Evolutionary conservation across 768 basidiomycete species (phyloP), one percentile per base, ranked within the genome.

Genomic region (Xerocomus brunneocitrinus): DNA sequence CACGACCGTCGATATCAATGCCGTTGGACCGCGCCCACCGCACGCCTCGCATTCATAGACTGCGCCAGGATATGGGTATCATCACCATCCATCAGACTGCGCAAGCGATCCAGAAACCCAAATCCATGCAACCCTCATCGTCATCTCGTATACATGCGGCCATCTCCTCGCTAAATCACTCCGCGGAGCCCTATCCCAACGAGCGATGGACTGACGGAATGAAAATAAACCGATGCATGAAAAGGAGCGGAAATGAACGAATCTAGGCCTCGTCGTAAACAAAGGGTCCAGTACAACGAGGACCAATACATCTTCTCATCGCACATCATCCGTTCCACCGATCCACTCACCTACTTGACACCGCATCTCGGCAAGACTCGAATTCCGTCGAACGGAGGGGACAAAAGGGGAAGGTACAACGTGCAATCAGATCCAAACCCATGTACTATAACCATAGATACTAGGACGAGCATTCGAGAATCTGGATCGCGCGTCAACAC

Each of bases 301-400:
- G 49, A 38, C 12, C 8, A 8, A 22, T 10, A 39, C 13, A 16
- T 34, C 7, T 6, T 30, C 47, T 36, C 40, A 24, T 43, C 13
- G 22, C 41, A 12, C 40, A 22, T 13, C 12, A 4, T 43, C 24
- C 25, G 5, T 32, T 22, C 25, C 43, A 40, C 22, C 38, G 40
- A 54, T n/a, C 53, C 25, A 58, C 71, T 56, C 44, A 78, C 80
- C 78, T 57, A 75, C 79, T 59, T 80, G 82, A 22, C 82, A 76
- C 83, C 80, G 53, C 16, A 8, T 13, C 39, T 24, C 38, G 22
- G 38, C 9, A 12, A 32, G 12, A 47, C 36, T n/a, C n/a, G 36
- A 38, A n/a, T 19, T 4, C 31, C 28, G 32, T 10, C 24, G 34
- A 39, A 54, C 19, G 19, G 34, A 10, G 24, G 12, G 40, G 8